These are phyloP conservation scores for Sclerotinia borealis DNA, from an alignment of 2,329 filamentous ascomycete genomes.

Conservation along the genomic window DNA sequence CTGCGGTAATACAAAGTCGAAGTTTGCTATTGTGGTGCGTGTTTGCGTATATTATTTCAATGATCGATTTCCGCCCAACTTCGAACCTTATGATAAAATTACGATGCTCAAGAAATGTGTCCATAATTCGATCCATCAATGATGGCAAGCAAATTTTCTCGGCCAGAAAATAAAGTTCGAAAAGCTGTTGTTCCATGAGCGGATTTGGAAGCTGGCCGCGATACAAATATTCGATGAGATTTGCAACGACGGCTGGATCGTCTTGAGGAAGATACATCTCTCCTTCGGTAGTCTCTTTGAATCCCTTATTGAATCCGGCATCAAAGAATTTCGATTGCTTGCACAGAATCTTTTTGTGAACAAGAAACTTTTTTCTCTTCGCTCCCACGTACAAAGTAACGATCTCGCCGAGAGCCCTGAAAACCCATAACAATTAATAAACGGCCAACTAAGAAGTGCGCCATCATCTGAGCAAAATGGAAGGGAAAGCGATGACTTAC, in stretches of 20 bases:
- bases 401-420: neutral
- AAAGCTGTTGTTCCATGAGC: too few species aligned
- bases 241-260: neutral
- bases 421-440: neutral
- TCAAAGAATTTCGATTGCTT: slow-evolving; percentile 16
- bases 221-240: slow-evolving; percentile 4
- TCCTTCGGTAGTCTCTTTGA: neutral
- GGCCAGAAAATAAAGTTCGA: neutral
- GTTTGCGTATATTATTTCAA: neutral
- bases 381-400: slow-evolving; percentile 15
- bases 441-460: neutral
- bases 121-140: neutral
- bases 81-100: too few species aligned
- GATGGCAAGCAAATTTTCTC: slow-evolving; percentile 6
- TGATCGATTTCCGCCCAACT: too few species aligned
- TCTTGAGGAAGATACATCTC: slow-evolving; percentile 14
- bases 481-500: neutral
- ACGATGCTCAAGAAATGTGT: neutral
- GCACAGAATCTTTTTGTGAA: slow-evolving; percentile 20
- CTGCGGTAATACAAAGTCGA: neutral
- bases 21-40: neutral
- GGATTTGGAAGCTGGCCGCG: neutral
- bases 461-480: fast-evolving
- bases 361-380: slow-evolving; percentile 10
- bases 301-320: slow-evolving; percentile 1